Percentiles rank a stretch among this genome's conserved stretches.
These are phyloP conservation scores for Ceratocystiopsis brevicomis DNA, from an alignment of 2,329 filamentous ascomycete genomes.

Conservation along the genomic window DNA sequence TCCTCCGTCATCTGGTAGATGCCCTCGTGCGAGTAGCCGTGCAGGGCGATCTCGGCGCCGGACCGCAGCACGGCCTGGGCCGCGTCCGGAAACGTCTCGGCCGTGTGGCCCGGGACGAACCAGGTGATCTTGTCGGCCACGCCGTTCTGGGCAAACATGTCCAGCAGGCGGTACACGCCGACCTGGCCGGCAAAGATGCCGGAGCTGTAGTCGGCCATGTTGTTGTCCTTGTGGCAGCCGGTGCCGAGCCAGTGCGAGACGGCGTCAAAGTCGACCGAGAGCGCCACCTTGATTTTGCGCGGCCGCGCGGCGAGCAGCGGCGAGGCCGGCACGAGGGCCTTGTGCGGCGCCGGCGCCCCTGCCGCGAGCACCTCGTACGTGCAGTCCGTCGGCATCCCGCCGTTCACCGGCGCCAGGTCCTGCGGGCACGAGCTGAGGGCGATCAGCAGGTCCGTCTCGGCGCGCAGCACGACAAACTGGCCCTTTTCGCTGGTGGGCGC, in stretches of 20 bases:
- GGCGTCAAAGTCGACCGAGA: constrained; percentile 31
- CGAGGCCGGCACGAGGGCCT: neutral
- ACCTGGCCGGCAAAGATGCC: constrained; percentile 28
- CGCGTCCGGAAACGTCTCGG: constrained; percentile 28
- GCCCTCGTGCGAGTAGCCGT: constrained; percentile 17
- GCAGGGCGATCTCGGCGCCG: constrained; percentile 28
- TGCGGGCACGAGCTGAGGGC: constrained; percentile 24
- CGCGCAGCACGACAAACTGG: constrained; percentile 17
- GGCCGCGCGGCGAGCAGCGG: neutral
- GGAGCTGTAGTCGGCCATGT: constrained; percentile 27
- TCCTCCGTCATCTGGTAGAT: constrained; percentile 41
- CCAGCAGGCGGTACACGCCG: constrained; percentile 44
- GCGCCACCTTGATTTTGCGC: constrained; percentile 11
- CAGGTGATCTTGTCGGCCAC: constrained; percentile 41
- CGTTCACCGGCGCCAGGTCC: constrained; percentile 20
- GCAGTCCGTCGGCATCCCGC: constrained; percentile 17
- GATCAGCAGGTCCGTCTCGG: constrained; percentile 18
- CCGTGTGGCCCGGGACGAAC: constrained; percentile 29
- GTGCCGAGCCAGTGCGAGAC: constrained; percentile 34
- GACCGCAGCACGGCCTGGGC: constrained; percentile 23
- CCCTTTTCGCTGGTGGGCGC: constrained; percentile 17
- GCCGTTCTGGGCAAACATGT: constrained; percentile 49
- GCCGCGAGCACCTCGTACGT: constrained; percentile 8
- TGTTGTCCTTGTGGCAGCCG: constrained; percentile 27
- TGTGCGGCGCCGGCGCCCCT: neutral